phyloP scores from a whole-genome alignment of 2,329 filamentous ascomycete genomes.

The Myriosclerotinia duriaeana region DNA sequence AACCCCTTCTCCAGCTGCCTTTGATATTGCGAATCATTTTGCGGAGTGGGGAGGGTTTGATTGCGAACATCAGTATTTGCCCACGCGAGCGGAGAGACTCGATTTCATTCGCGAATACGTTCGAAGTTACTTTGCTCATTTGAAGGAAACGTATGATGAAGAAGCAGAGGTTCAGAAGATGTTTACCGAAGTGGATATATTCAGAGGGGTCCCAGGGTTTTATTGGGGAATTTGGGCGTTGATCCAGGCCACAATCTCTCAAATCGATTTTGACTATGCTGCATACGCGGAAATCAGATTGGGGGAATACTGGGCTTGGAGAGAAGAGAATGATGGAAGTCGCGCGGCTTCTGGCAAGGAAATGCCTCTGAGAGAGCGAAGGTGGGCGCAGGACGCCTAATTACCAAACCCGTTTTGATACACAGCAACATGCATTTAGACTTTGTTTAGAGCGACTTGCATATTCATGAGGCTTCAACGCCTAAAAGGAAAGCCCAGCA shows the following conservation, averaged over 20 bases:
- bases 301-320: conserved; percentile 92
- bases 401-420: conserved; percentile 6
- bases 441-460: conserved; percentile 19
- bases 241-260: conserved; percentile 90
- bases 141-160: conserved; percentile 47
- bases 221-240: conserved; percentile 92
- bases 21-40: conserved; percentile 97
- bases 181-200: conserved; percentile 78
- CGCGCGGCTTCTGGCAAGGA: conserved; percentile 55
- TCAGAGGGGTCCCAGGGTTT: conserved; percentile 86
- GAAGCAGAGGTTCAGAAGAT: conserved; percentile 67
- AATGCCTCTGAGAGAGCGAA: conserved; percentile 71
- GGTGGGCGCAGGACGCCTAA: conserved; percentile 57
- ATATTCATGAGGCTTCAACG: conserved; percentile 29
- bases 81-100: conserved; percentile 71
- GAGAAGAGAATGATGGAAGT: conserved; percentile 67
- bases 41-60: conserved; percentile 98
- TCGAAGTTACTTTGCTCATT: conserved; percentile 64
- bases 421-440: background rate
- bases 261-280: conserved; percentile 97
- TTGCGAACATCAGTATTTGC: conserved; percentile 83
- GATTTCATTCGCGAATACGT: conserved; percentile 86
- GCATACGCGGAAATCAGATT: conserved; percentile 83
- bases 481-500: conserved; percentile 10
- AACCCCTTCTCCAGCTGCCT: conserved; percentile 88